These are phyloP conservation scores for Phytophthora fragariaefolia DNA, from an alignment of 352 stramenopile genomes.

Conservation along the genomic window DNA sequence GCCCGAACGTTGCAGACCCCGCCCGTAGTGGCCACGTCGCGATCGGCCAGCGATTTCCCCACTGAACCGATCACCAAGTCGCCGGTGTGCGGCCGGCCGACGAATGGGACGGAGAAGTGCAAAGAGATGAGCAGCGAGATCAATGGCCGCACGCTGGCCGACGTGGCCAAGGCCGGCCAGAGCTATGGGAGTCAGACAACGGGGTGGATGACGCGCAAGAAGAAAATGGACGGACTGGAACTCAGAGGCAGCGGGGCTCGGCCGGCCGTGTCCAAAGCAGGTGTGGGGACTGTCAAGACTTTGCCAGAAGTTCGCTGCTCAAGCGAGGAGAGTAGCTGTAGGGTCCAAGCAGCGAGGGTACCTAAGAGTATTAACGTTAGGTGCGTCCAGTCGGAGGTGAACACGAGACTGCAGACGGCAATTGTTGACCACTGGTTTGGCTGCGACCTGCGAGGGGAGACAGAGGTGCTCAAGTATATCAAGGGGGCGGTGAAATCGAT, in stretches of 20 bases:
- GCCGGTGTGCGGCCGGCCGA: background rate
- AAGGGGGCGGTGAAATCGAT: slow-evolving; percentile 12
- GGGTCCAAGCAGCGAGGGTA: background rate
- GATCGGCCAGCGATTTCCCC: no score
- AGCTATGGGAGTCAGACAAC: background rate
- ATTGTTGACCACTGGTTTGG: slow-evolving; percentile 18
- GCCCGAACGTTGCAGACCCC: no score
- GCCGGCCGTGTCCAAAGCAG: background rate
- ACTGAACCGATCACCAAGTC: no score
- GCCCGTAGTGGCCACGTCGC: no score
- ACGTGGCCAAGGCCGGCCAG: background rate
- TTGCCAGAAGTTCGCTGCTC: background rate
- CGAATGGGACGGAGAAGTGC: background rate
- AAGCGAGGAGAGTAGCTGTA: background rate
- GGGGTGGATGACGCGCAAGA: background rate
- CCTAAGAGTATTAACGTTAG: background rate
- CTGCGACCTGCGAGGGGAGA: slow-evolving; percentile 1
- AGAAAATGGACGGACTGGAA: background rate
- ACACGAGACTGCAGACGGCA: background rate
- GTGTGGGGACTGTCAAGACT: background rate
- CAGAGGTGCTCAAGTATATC: slow-evolving; percentile 10
- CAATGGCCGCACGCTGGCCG: background rate
- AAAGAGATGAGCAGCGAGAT: background rate
- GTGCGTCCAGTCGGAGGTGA: background rate
- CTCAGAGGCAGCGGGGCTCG: background rate